phyloP scores from a whole-genome alignment of 176 grass and related monocot species.

The Raddia distichophylla region DNA sequence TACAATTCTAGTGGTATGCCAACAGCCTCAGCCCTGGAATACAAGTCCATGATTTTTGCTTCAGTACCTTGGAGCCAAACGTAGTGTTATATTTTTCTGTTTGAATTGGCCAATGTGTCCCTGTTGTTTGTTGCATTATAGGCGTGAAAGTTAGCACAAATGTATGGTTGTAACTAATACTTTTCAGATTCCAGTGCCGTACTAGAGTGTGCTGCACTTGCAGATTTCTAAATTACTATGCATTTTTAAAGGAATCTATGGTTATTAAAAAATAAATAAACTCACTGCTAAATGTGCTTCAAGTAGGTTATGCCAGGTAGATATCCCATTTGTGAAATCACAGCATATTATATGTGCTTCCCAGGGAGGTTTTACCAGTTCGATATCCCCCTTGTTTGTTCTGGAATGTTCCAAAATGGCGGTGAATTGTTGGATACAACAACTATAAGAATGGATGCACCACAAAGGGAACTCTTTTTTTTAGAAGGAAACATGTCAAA shows the following conservation, averaged over 20 bases:
- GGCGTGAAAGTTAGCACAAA: neutral
- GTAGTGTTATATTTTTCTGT: neutral
- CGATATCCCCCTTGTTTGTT: neutral
- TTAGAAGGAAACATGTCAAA: neutral
- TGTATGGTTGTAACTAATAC: neutral
- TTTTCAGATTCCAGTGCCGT: neutral
- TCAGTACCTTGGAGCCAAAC: no score
- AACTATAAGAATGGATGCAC: neutral
- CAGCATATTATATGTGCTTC: neutral
- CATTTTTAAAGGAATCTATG: neutral
- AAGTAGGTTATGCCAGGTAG: neutral
- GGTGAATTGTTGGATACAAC: neutral
- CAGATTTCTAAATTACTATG: neutral
- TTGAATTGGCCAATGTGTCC: neutral
- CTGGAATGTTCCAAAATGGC: neutral
- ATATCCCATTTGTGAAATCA: neutral
- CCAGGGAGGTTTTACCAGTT: neutral
- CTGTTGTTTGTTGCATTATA: neutral
- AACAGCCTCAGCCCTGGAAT: no score
- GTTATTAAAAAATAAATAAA: neutral
- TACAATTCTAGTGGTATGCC: no score
- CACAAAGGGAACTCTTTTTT: neutral
- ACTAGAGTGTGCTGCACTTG: slow-evolving; percentile 10
- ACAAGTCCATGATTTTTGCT: no score
- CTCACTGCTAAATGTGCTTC: neutral